phyloP scores from a whole-genome alignment of 306 rosid species.

The Astragalus membranaceus region DNA sequence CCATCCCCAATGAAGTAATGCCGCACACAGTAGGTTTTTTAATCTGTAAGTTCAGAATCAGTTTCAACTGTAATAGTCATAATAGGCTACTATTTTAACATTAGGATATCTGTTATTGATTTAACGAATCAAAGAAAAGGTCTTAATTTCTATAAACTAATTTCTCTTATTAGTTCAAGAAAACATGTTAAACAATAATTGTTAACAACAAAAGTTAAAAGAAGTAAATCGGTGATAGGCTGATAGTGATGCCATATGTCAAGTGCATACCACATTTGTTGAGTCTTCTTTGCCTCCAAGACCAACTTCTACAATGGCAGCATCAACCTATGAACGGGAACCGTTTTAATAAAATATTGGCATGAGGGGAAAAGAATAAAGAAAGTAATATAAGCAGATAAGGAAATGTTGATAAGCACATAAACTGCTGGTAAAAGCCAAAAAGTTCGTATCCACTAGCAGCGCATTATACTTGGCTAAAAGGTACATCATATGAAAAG shows the following conservation, averaged over 20 bases:
- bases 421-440: neutral
- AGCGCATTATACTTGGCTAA: neutral
- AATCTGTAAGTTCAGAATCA: slow-evolving; percentile 41
- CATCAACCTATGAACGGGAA: slow-evolving; percentile 51
- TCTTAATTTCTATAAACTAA: neutral
- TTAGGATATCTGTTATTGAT: neutral
- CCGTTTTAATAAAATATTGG: neutral
- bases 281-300: slow-evolving; percentile 66
- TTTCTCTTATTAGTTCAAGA: slow-evolving; percentile 3
- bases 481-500: neutral
- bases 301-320: slow-evolving; percentile 70
- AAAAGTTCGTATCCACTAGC: neutral
- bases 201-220: neutral
- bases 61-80: slow-evolving; percentile 7
- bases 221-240: neutral
- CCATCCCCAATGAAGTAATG: slow-evolving; percentile 75
- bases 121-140: neutral
- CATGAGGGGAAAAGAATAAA: neutral
- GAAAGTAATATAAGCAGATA: neutral
- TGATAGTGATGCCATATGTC: neutral
- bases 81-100: neutral
- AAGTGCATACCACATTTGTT: slow-evolving; percentile 64
- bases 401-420: neutral
- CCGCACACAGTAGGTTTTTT: slow-evolving; percentile 68
- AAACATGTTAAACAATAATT: neutral